These are phyloP conservation scores for Mychonastes homosphaera DNA, from an alignment of 139 green algal species.

Conservation along the genomic window DNA sequence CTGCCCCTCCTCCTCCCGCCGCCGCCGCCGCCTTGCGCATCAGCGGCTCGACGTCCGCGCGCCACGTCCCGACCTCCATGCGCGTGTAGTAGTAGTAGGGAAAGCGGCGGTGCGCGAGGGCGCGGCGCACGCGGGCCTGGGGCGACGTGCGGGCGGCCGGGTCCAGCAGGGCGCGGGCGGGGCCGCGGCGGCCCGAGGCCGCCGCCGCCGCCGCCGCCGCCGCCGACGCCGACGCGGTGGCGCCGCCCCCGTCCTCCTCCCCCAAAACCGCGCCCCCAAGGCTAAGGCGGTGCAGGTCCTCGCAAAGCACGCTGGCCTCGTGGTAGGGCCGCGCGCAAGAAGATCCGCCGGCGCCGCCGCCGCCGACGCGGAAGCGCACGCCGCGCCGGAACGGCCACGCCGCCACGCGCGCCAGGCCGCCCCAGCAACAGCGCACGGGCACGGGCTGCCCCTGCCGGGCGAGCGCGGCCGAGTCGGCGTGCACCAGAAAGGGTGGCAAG, in stretches of 20 bases:
- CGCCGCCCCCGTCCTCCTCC: too few relatives aligned
- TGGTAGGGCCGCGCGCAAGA: too few relatives aligned
- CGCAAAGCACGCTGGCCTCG: constrained; percentile 43
- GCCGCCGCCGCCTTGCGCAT: too few relatives aligned
- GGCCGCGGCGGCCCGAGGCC: too few relatives aligned
- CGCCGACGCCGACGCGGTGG: too few relatives aligned
- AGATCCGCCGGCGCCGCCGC: constrained; percentile 23
- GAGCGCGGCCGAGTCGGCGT: background rate
- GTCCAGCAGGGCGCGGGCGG: constrained; percentile 31
- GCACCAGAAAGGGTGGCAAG: background rate
- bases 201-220: too few relatives aligned
- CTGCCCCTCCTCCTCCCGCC: too few relatives aligned
- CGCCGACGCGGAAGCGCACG: constrained; percentile 19
- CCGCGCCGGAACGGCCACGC: constrained; percentile 21
- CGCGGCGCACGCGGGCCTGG: background rate
- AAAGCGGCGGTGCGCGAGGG: background rate
- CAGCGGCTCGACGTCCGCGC: too few relatives aligned
- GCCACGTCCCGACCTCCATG: too few relatives aligned
- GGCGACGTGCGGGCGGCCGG: constrained; percentile 25
- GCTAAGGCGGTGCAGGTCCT: constrained; percentile 30
- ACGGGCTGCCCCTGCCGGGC: constrained; percentile 27
- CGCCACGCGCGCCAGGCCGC: constrained; percentile 36
- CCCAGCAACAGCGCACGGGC: constrained; percentile 48
- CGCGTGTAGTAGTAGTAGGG: constrained; percentile 3
- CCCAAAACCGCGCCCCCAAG: too few relatives aligned